phyloP scores from a whole-genome alignment of 2,329 filamentous ascomycete genomes.

The Aurifilum marmelostoma region DNA sequence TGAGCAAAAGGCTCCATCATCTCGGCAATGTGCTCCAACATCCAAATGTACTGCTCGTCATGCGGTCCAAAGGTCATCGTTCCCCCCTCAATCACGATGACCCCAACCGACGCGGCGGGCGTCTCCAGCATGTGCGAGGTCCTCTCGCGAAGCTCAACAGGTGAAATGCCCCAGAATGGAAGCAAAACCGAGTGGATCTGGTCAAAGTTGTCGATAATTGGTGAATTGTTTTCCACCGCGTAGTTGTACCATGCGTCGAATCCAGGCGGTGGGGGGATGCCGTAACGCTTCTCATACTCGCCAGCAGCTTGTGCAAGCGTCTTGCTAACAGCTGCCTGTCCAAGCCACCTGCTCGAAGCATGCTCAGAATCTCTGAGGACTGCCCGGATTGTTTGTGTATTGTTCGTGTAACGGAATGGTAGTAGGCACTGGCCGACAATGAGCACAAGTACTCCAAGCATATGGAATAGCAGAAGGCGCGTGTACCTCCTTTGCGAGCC shows the following conservation, averaged over 20 bases:
- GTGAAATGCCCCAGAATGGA: conserved; percentile 5
- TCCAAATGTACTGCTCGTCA: conserved; percentile 6
- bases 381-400: background rate
- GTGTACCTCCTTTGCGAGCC: background rate
- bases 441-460: background rate
- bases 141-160: conserved; percentile 4
- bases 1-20: conserved; percentile 7
- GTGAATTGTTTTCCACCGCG: background rate
- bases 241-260: conserved; percentile 10
- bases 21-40: conserved; percentile 10
- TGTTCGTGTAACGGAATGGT: background rate
- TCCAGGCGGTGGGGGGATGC: background rate
- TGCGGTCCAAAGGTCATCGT: conserved; percentile 2
- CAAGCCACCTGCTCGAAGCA: background rate
- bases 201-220: conserved; percentile 13
- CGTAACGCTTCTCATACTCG: conserved; percentile 2
- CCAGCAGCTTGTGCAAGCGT: background rate
- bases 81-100: background rate
- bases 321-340: background rate
- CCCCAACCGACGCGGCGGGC: conserved; percentile 1
- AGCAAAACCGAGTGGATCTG: conserved; percentile 9
- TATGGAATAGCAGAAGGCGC: background rate
- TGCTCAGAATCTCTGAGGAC: conserved; percentile 4
- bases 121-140: conserved; percentile 7
- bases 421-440: background rate